phyloP scores from a whole-genome alignment of 495 filamentous ascomycete species.

The Neurospora sublineolata region DNA sequence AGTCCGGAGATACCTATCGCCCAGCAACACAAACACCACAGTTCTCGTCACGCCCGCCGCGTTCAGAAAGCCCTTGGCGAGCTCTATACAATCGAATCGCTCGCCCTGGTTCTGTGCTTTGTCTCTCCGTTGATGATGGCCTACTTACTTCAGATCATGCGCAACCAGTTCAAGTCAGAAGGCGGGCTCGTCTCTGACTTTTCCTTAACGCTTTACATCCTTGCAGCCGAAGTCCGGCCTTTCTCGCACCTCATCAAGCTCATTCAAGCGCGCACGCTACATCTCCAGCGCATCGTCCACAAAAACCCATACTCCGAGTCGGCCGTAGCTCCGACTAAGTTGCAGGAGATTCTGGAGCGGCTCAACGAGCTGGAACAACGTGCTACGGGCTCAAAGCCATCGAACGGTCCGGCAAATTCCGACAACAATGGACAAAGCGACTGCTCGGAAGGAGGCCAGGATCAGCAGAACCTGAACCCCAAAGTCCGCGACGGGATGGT shows the following conservation, averaged over 20 bases:
- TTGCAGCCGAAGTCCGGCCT: conserved; percentile 78
- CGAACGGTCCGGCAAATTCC: not conserved
- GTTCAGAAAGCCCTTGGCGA: conserved; percentile 41
- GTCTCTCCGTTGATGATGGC: conserved; percentile 65
- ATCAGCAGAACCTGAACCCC: conserved; percentile 18
- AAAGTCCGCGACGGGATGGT: conserved; percentile 25
- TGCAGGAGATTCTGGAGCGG: conserved; percentile 49
- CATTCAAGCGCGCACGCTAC: conserved; percentile 64
- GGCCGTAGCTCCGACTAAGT: conserved; percentile 28
- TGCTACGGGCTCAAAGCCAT: conserved; percentile 14
- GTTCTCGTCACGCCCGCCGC: not conserved
- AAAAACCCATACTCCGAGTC: conserved; percentile 35
- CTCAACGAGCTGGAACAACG: conserved; percentile 61
- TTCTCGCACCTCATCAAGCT: conserved; percentile 70
- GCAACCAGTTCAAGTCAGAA: conserved; percentile 69
- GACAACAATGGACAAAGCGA: conserved; percentile 16
- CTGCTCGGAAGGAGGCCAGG: conserved; percentile 11
- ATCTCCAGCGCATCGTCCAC: conserved; percentile 67
- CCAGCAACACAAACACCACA: not conserved
- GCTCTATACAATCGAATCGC: conserved; percentile 60
- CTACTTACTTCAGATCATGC: conserved; percentile 65
- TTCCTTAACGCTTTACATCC: conserved; percentile 86
- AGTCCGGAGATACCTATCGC: not conserved
- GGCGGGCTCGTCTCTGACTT: conserved; percentile 72
- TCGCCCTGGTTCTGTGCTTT: conserved; percentile 70